Evolutionary conservation across 305 asterid genomes (phyloP).

Genomic region (Nicotiana rustica): DNA sequence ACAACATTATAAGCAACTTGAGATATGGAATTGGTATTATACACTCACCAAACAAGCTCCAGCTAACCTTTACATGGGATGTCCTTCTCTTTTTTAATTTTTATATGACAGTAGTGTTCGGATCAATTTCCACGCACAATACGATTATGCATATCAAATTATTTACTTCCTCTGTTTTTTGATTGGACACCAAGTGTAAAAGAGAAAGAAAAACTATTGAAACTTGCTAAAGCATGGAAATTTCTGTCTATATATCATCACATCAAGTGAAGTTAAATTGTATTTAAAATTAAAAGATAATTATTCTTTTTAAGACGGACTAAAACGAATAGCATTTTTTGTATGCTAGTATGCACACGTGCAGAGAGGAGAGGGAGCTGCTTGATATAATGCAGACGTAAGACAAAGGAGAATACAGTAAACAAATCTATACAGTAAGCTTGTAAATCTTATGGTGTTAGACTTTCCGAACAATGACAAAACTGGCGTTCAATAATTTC

Average conservation of each 20-base stretch:
- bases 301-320: no score
- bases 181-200: no score
- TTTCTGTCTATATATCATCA: no score
- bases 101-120: not conserved
- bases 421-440: slow-evolving; percentile 15
- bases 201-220: no score
- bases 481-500: slow-evolving; percentile 28
- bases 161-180: no score
- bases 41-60: slow-evolving; percentile 3
- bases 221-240: no score
- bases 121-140: no score
- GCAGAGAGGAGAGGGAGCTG: not conserved
- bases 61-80: slow-evolving; percentile 23
- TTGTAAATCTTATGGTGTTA: not conserved
- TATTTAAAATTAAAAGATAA: no score
- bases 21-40: not conserved
- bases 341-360: not conserved
- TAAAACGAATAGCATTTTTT: no score
- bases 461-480: slow-evolving; percentile 26
- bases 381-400: not conserved
- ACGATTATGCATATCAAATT: no score
- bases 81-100: not conserved
- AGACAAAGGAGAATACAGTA: slow-evolving; percentile 23
- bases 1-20: not conserved
- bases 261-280: no score